Base-by-base conservation (phyloP, 1,284 basidiomycete species). In the Ceratobasidium sp. region DNA sequence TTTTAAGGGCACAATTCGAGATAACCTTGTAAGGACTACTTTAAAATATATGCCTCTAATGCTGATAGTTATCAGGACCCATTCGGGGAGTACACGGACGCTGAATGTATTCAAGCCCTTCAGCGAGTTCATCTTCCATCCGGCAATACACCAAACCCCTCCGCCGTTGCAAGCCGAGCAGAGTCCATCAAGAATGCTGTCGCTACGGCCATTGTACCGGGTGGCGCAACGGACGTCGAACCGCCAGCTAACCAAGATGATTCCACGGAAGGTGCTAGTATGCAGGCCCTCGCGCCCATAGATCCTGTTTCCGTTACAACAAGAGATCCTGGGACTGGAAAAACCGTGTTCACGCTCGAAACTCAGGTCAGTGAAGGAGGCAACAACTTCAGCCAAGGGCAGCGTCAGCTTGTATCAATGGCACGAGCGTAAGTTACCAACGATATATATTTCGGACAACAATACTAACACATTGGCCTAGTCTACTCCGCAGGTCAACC, bases 381-480 rank as follows among this genome's bases (percentile, higher is more conserved):
- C 5, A 88, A 90, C 76, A 96, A 96, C 85, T 94, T 96, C 82
- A 94, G 93, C 1, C 93, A 94, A 79, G 95, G 95, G 3, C 94
- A 97, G 82, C 83, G 93, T 23, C 95, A 96, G 84, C 87, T 96
- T 2, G 90, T 96, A 28, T 93, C 94, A 0, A 90, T 94, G 89
- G 92, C 92, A 2, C 78, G 81, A 26, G 81, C 81, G 48, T 78
- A 48, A 44, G 67, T 57, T 28, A 64, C 62, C 75, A 20, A 17
- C 20, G n/a, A 26, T n/a, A 38, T 13, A 62, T 80, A 40, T 52
- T n/a, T 52, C n/a, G 6, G 13, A n/a, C 17, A 23, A 23, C 15
- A 7, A 23, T 17, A 7, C 50, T 52, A n/a, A 52, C 20, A 23
- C 17, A n/a, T 23, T 52, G 6, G 20, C 6, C 20, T 57, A 77